Base-by-base conservation (phyloP, 208 protist species). In the Leptomonas seymouri region DNA sequence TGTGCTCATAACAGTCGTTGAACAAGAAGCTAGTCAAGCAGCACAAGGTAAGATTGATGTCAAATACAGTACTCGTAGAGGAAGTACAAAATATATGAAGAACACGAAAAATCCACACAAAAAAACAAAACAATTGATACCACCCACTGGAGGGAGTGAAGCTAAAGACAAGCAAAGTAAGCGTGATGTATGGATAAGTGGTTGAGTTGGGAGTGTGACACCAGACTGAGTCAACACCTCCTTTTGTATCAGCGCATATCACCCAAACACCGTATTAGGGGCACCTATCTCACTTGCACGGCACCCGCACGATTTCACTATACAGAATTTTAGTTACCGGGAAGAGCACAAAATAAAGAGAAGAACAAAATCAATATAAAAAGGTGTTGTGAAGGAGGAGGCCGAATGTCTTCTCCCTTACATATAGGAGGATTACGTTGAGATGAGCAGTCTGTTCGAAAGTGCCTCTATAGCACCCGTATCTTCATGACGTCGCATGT, bases 11-110 rank as follows among this genome's bases (percentile, higher is more conserved):
- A 39, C 59, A 55, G 45, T 44, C 28, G 18, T 44, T 44, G 12
- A 30, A 36, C 3, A 54, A 34, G 30, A 65, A 25, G 30, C 18
- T 36, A 41, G 27, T 44, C 59, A 55, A 50, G 44, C 61, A 34
- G 48, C 57, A 67, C 61, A 67, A 67, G 30, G 48, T 57, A 57
- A 48, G 15, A 55, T 45, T 57, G 14, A 14, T 67, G 39, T 67
- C 61, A 48, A 46, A 23, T 67, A 67, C 57, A 55, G 61, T 46
- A 42, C 12, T 67, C n/a, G 48, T 56, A 27, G 25, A 18, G 16
- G 20, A 55, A 64, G 31, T 41, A 34, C 20, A 46, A 28, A 30
- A 30, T 2, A 61, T 34, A 14, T 30, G 49, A 51, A 50, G 39
- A 51, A 49, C 44, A 28, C 42, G 31, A 59, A 2, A 45, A 45